Evolutionary conservation across 306 rosid species (phyloP).

Genomic region (Phaseolus lunatus): DNA sequence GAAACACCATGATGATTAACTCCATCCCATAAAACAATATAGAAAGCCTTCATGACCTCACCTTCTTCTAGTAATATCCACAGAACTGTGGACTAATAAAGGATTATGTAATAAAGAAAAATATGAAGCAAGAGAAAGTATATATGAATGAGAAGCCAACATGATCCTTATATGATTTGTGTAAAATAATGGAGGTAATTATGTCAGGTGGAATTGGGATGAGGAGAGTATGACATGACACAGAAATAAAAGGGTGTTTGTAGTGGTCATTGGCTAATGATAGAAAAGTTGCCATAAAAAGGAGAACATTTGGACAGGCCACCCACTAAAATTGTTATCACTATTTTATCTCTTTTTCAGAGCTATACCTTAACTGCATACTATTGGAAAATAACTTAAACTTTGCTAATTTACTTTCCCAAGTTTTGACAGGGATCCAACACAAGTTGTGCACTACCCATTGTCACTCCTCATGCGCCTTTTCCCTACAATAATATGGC

Average conservation of each 20-base stretch:
- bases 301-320: slow-evolving; percentile 52
- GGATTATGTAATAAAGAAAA: slow-evolving; percentile 22
- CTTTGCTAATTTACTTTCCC: slow-evolving; percentile 38
- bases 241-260: slow-evolving; percentile 41
- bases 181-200: slow-evolving; percentile 44
- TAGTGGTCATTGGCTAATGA: slow-evolving; percentile 55
- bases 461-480: background rate
- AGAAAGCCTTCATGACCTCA: slow-evolving; percentile 36
- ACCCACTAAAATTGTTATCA: slow-evolving; percentile 46
- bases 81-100: slow-evolving; percentile 9
- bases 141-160: slow-evolving; percentile 28
- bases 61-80: slow-evolving; percentile 42
- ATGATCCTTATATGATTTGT: slow-evolving; percentile 26
- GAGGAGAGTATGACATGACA: slow-evolving; percentile 50
- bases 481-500: slow-evolving; percentile 9
- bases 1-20: slow-evolving; percentile 33
- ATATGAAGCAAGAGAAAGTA: slow-evolving; percentile 19
- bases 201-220: slow-evolving; percentile 51
- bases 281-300: slow-evolving; percentile 52
- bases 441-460: slow-evolving; percentile 18
- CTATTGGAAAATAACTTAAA: slow-evolving; percentile 52
- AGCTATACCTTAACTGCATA: slow-evolving; percentile 49
- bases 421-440: slow-evolving; percentile 41
- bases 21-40: slow-evolving; percentile 16
- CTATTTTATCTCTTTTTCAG: slow-evolving; percentile 33